phyloP scores from a whole-genome alignment of 2,329 filamentous ascomycete species.

The Acephala macrosclerotiorum region DNA sequence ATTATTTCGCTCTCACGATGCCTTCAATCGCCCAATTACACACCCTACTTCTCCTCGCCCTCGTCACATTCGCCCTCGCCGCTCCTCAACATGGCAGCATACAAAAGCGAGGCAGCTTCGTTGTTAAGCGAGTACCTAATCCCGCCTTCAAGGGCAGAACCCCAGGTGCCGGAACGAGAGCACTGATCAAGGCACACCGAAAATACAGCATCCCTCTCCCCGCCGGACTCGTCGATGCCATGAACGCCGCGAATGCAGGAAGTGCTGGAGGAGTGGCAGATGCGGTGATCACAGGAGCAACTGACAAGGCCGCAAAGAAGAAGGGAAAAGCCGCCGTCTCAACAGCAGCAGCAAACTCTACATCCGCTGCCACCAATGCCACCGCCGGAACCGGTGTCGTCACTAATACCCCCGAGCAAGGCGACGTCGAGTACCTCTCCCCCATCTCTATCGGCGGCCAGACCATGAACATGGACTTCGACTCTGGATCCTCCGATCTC shows the following conservation, averaged over 20 bases:
- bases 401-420: conserved; percentile 65
- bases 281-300: conserved; percentile 11
- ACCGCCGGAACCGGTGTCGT: conserved; percentile 61
- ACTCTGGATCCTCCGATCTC: conserved; percentile 45
- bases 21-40: conserved; percentile 41
- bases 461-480: conserved; percentile 44
- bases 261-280: conserved; percentile 16
- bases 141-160: conserved; percentile 52
- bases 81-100: conserved; percentile 56
- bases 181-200: conserved; percentile 70
- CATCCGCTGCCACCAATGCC: conserved; percentile 38
- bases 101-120: conserved; percentile 44
- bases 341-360: conserved; percentile 15
- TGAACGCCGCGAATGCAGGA: conserved; percentile 31
- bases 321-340: conserved; percentile 17
- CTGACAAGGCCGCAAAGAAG: conserved; percentile 13
- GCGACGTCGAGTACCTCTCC: conserved; percentile 41
- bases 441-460: conserved; percentile 43
- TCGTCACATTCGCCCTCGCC: conserved; percentile 55
- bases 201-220: conserved; percentile 69
- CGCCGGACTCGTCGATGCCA: conserved; percentile 49
- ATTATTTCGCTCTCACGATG: conserved; percentile 39
- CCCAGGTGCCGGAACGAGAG: conserved; percentile 46
- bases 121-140: conserved; percentile 42
- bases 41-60: conserved; percentile 52